Evolutionary conservation across 2,329 filamentous ascomycete genomes (phyloP), one percentile per base, ranked within the genome.

Genomic region (Pseudogymnoascus sp.): DNA sequence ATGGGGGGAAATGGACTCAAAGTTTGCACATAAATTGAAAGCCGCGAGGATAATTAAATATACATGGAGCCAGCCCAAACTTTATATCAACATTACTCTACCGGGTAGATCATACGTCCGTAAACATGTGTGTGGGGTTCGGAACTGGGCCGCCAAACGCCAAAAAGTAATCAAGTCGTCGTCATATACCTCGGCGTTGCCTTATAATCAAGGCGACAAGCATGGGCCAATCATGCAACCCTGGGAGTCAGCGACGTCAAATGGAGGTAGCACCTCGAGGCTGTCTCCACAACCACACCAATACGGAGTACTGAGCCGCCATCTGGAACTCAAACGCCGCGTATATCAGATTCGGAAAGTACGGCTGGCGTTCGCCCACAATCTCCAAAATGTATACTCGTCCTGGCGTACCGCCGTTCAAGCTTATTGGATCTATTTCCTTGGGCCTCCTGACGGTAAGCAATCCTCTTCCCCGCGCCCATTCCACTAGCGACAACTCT

Each of bases 351-450:
- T 33, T 54, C 3, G 47, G 9, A 54, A 54, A 54, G 33, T 16
- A 33, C 47, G 47, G 47, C 16, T 54, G 47, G 47, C 28, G 18
- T 33, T 18, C 20, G 47, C 16, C 47, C 16, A 35, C 28, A 22
- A 35, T 14, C 33, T 36, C 57, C 37, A 43, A 63, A 28, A 28
- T 36, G 36, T 39, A 35, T 25, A 18, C 50, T 28, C 25, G 61
- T 33, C 35, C 35, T 39, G 11, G 57, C 6, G 57, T 37, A 39
- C 86, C 90, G 61, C 77, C 88, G 74, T 85, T 89, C 78, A 97
- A 97, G 78, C 96, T 97, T 74, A 88, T 97, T 67, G 93, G 93
- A 71, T 95, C 91, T 59, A 84, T 96, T 67, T 93, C 89, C 69
- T 82, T 97, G 62, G 93, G 93, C 65, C 82, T 97, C 62, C 77